phyloP scores from a whole-genome alignment of 2,329 filamentous ascomycete species.

The Fusarium siculi region DNA sequence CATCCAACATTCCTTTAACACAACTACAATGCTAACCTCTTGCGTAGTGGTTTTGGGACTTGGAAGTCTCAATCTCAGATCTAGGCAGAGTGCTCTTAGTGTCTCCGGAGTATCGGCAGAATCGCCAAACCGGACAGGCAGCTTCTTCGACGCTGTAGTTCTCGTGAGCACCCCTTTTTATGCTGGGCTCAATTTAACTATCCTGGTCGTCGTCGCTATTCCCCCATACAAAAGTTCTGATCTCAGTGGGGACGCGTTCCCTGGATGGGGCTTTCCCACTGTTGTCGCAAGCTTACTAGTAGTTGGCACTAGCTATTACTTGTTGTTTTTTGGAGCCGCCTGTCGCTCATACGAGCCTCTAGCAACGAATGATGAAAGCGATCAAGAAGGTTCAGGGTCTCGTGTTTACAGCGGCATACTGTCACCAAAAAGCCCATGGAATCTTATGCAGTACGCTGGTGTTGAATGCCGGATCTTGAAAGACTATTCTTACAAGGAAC shows the following conservation, averaged over 20 bases:
- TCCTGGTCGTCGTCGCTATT: not conserved
- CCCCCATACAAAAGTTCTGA: not conserved
- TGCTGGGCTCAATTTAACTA: not conserved
- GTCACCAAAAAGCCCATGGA: not conserved
- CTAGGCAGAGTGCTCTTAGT: not conserved
- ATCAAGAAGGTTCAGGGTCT: not conserved
- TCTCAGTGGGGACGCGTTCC: not conserved
- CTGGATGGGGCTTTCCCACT: not conserved
- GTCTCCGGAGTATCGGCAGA: not conserved
- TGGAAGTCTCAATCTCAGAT: not conserved
- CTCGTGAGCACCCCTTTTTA: not conserved
- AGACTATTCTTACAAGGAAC: not conserved
- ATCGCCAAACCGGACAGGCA: not conserved
- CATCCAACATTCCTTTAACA: accelerated
- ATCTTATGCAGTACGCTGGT: not conserved
- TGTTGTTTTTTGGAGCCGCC: not conserved
- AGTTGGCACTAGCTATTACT: not conserved
- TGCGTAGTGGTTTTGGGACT: not conserved
- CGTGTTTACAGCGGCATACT: not conserved
- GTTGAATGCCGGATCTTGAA: not conserved
- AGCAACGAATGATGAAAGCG: not conserved
- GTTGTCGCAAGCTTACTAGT: not conserved
- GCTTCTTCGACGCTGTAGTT: not conserved
- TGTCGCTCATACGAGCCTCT: not conserved
- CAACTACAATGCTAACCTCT: accelerated